phyloP scores from a whole-genome alignment of 2,329 filamentous ascomycete genomes.

The Acephala macrosclerotiorum region DNA sequence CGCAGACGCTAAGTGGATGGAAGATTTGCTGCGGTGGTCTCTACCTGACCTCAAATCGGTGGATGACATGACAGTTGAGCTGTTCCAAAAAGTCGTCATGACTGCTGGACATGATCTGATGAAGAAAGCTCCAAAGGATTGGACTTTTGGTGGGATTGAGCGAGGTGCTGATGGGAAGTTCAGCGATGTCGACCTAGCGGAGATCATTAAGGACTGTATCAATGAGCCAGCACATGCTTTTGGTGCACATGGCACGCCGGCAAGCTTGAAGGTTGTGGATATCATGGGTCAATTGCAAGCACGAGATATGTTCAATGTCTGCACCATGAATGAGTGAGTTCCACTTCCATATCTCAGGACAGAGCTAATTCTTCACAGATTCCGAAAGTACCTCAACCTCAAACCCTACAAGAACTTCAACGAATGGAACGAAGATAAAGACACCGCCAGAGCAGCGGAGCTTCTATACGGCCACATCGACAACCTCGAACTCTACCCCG shows the following conservation, averaged over 20 bases:
- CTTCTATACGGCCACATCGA: constrained; percentile 59
- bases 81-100: constrained; percentile 52
- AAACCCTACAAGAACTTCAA: constrained; percentile 56
- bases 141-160: constrained; percentile 52
- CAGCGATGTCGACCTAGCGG: constrained; percentile 52
- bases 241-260: constrained; percentile 56
- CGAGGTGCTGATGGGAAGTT: constrained; percentile 51
- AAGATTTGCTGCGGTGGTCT: constrained; percentile 45
- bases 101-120: constrained; percentile 47
- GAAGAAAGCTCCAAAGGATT: constrained; percentile 45
- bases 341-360: not conserved
- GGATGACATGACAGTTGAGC: constrained; percentile 51
- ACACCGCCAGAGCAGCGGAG: constrained; percentile 51
- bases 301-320: constrained; percentile 55
- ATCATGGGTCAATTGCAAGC: constrained; percentile 56
- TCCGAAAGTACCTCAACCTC: constrained; percentile 59
- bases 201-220: constrained; percentile 54
- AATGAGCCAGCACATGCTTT: constrained; percentile 59
- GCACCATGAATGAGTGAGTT: constrained; percentile 57
- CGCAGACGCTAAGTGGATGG: constrained; percentile 55
- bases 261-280: constrained; percentile 54
- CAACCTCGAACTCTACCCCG: constrained; percentile 64
- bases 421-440: constrained; percentile 58
- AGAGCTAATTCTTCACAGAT: constrained; percentile 43
- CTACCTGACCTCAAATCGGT: constrained; percentile 50